Base-by-base conservation (phyloP, 1,139 yeast species). In the Sugiyamaella grinbergsii region DNA sequence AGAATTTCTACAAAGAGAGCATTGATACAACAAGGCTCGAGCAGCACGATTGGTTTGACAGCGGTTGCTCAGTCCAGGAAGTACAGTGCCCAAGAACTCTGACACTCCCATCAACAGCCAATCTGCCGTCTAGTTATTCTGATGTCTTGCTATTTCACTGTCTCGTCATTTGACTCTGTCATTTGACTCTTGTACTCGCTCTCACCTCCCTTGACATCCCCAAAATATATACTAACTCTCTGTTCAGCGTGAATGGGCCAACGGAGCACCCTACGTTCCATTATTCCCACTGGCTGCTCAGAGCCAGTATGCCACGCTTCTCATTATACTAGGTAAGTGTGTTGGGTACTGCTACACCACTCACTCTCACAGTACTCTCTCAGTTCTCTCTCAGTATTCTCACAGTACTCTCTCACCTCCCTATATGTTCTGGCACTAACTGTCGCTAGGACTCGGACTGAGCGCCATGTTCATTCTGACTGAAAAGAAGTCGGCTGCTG, bases 401-500 rank as follows among this genome's bases (percentile, higher is more conserved):
- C n/a, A n/a, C n/a, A n/a, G n/a, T n/a, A n/a, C n/a, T n/a, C n/a
- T n/a, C n/a, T n/a, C n/a, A n/a, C n/a, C n/a, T n/a, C n/a, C 43
- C 6, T 20, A 7, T 28, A 5, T 20, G 5, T 28, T 16, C 46
- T 40, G 36, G 40, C 26, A 36, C 26, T 31, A 19, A 36, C 16
- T 13, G 6, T 7, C 10, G 4, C 36, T 49, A 47, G 66, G 64
- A 3, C 50, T 65, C 10, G 50, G 59, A 4, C 48, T 58, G 24
- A 54, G 59, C 16, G 66, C 63, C 5, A 50, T 54, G 48, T 59
- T 62, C 34, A 28, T 60, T 19, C 57, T 59, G n/a, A 42, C 55
- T 24, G 63, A 60, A 38, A 65, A 65, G 51, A 36, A 51, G 34
- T 40, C 62, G 2, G 33, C 53, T 4, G 28, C 34, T 3, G 67